A percentile compares a stretch with the other conserved stretches of the same genome.
phyloP scores from a whole-genome alignment of 2,329 filamentous ascomycete species.

The Colletotrichum sp. region DNA sequence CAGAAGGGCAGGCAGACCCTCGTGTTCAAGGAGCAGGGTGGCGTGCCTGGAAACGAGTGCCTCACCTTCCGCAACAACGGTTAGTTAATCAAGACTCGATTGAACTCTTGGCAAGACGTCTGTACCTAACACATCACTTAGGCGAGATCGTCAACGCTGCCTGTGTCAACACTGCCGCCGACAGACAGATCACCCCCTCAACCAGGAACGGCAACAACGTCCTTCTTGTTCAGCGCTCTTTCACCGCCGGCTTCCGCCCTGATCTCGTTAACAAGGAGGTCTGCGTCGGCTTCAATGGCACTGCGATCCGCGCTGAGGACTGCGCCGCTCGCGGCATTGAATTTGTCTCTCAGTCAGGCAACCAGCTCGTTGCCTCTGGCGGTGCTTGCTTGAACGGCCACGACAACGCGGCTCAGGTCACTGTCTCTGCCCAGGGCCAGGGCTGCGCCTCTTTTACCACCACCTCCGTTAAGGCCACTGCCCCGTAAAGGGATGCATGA shows the following conservation, averaged over 20 bases:
- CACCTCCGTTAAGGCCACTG: slow-evolving; percentile 28
- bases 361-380: slow-evolving; percentile 29
- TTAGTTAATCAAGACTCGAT: neutral
- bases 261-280: slow-evolving; percentile 41
- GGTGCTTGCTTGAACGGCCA: slow-evolving; percentile 40
- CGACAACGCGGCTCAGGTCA: slow-evolving; percentile 34
- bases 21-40: slow-evolving; percentile 42
- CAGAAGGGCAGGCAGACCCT: slow-evolving; percentile 21
- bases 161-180: slow-evolving; percentile 38
- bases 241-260: slow-evolving; percentile 39
- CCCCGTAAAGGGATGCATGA: neutral
- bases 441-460: slow-evolving; percentile 34
- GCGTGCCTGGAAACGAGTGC: slow-evolving; percentile 38
- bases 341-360: slow-evolving; percentile 31
- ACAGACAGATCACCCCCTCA: slow-evolving; percentile 43
- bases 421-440: slow-evolving; percentile 28
- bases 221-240: slow-evolving; percentile 41
- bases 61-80: slow-evolving; percentile 49
- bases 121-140: slow-evolving; percentile 14
- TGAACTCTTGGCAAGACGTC: neutral
- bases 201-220: slow-evolving; percentile 34
- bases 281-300: slow-evolving; percentile 45
- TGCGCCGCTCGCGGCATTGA: slow-evolving; percentile 28
- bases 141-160: slow-evolving; percentile 47
- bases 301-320: slow-evolving; percentile 39